phyloP scores from a whole-genome alignment of 768 basidiomycete species.

The Gloeostereum incarnatum region DNA sequence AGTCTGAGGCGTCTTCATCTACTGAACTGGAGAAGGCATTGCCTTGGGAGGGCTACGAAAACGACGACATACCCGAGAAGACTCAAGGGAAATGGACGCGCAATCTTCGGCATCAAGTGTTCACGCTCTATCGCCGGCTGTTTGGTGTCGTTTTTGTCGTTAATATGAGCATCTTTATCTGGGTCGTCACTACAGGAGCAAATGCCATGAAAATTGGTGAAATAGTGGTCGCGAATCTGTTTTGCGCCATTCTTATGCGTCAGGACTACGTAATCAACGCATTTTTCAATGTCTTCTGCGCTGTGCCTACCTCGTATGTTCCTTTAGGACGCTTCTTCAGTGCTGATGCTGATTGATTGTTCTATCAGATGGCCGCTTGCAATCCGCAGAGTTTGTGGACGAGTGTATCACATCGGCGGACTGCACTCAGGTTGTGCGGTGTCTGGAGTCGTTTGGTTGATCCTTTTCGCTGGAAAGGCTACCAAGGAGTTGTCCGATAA shows the following conservation, averaged over 20 bases:
- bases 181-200: conserved; percentile 21
- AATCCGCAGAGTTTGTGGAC: conserved; percentile 42
- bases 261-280: conserved; percentile 52
- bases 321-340: not conserved
- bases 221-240: conserved; percentile 38
- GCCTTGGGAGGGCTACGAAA: conserved; percentile 44
- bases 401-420: conserved; percentile 54
- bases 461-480: conserved; percentile 38
- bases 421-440: conserved; percentile 51
- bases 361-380: conserved; percentile 40
- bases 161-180: conserved; percentile 45
- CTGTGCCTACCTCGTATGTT: conserved; percentile 40
- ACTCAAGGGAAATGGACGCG: conserved; percentile 34
- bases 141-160: conserved; percentile 50
- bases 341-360: conserved; percentile 5
- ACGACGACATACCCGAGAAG: conserved; percentile 43
- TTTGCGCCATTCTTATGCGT: conserved; percentile 36
- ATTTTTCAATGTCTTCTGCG: conserved; percentile 43
- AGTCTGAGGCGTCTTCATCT: conserved; percentile 8
- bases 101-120: conserved; percentile 45
- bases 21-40: conserved; percentile 21
- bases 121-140: conserved; percentile 48
- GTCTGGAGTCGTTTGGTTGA: conserved; percentile 44
- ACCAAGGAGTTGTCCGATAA: conserved; percentile 35
- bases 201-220: conserved; percentile 27